Base-by-base conservation (phyloP, 495 filamentous ascomycete species). In the Aspergillus panamensis region DNA sequence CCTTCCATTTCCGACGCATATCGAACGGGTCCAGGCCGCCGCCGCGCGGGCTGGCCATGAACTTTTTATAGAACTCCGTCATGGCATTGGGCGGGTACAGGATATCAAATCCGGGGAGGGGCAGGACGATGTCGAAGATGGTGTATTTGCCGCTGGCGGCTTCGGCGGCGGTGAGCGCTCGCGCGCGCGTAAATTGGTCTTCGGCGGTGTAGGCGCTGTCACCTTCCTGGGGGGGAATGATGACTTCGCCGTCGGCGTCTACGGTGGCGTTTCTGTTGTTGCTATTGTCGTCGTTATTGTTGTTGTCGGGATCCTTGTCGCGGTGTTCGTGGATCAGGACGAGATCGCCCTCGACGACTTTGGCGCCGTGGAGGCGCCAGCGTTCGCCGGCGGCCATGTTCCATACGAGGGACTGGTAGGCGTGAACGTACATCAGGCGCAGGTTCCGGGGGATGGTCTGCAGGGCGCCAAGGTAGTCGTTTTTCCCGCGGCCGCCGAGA, bases 381-480 rank as follows among this genome's bases (percentile, higher is more conserved):
- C 94, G 87, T 62, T 86, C 85, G 53, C 86, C 86, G 13, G 82
- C 91, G 21, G 85, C 90, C 55, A 80, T 76, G 73, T 98, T 98
- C 92, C 92, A 98, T 8, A 98, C 87, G 9, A 91, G 80, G 6
- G 88, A 92, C 68, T 98, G 94, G 73, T 96, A 97, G 29, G 95
- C 94, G 63, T 98, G 94, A 12, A 95, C 86, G 62, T 98, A 98
- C 89, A 97, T 97, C 35, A 90, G 79, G 14, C 89, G 84, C 71
- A 96, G 78, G 37, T 87, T 87, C 2, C 92, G 81, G 8, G 83
- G 86, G 55, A 97, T 90, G 30, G 77, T 77, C 66, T 85, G 80
- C 51, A 98, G 67, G 0, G 93, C 91, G 12, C 91, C 91, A 48
- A 88, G 77, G 63, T 82, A 92, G 71, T 98, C 92, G 25, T 68